Conservation (phyloP, 192 early-diverging fungal species). For the Coemansia sp. region DNA sequence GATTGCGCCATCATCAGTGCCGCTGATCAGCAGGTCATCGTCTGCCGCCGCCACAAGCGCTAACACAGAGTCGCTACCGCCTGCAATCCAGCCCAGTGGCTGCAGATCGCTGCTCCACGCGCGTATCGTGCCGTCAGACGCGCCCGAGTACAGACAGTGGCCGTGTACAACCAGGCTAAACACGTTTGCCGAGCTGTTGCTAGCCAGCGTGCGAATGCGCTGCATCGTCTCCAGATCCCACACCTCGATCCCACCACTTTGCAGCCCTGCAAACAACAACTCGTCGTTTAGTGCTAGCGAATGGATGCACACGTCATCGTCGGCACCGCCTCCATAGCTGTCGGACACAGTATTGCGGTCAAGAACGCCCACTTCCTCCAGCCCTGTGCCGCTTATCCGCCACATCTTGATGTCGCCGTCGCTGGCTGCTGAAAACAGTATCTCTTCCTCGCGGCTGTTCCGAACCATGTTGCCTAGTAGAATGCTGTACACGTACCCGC, state of each 20-base stretch:
- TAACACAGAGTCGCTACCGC: slow-evolving; percentile 60
- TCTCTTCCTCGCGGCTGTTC: slow-evolving; percentile 4
- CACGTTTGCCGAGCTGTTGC: slow-evolving; percentile 56
- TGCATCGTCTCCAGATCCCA: slow-evolving; percentile 75
- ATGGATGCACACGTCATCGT: slow-evolving; percentile 57
- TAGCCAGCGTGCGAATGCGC: slow-evolving; percentile 38
- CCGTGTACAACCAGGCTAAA: slow-evolving; percentile 54
- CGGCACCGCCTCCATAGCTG: slow-evolving; percentile 14
- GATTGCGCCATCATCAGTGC: slow-evolving; percentile 61
- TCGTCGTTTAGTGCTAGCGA: slow-evolving; percentile 67
- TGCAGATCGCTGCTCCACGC: slow-evolving; percentile 68
- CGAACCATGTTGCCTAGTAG: slow-evolving; percentile 37
- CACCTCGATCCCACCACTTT: slow-evolving; percentile 71
- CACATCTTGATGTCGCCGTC: slow-evolving; percentile 67
- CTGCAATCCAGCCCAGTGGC: slow-evolving; percentile 52
- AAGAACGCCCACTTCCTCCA: slow-evolving; percentile 30
- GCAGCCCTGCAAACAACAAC: slow-evolving; percentile 70
- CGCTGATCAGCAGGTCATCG: slow-evolving; percentile 58
- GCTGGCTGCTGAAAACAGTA: slow-evolving; percentile 60
- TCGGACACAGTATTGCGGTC: slow-evolving; percentile 17
- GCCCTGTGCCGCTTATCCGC: slow-evolving; percentile 14
- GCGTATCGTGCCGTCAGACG: slow-evolving; percentile 68
- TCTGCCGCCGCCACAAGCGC: slow-evolving; percentile 42
- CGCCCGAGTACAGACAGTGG: slow-evolving; percentile 60
- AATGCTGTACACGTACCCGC: slow-evolving; percentile 71